Evolutionary conservation across 352 stramenopile genomes (phyloP).

Genomic region (Blastocystis sp.): DNA sequence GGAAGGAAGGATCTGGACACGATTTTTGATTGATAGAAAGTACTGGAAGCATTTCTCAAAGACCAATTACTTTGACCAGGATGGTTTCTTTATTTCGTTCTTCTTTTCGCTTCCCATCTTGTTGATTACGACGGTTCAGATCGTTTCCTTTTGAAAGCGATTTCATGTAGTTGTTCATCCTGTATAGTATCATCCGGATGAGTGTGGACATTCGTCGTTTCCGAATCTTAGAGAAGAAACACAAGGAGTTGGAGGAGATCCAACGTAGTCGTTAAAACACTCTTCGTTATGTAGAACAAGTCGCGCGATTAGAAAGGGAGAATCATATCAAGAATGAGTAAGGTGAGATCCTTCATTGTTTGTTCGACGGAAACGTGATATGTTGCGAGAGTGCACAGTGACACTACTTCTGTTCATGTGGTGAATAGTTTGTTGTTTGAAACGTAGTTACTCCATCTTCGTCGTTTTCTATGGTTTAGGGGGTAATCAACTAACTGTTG

Average conservation of each 20-base stretch:
- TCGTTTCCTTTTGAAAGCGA: background rate
- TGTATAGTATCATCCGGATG: background rate
- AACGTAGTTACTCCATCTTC: no score
- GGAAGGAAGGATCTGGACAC: background rate
- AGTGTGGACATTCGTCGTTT: background rate
- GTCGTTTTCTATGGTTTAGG: no score
- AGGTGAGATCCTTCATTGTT: no score
- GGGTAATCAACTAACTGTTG: no score
- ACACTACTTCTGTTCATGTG: no score
- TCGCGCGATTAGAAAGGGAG: background rate
- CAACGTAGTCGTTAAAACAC: background rate
- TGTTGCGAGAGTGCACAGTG: no score
- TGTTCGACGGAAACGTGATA: no score
- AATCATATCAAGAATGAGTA: no score
- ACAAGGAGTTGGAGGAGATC: constrained; percentile 11
- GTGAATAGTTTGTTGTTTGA: no score
- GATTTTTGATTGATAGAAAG: background rate
- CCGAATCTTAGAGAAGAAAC: background rate
- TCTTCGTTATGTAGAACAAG: background rate
- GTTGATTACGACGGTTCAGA: constrained; percentile 12
- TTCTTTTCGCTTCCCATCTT: constrained; percentile 25
- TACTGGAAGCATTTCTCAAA: constrained; percentile 29
- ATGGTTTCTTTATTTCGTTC: constrained; percentile 47
- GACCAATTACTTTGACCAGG: constrained; percentile 48
- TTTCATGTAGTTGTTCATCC: constrained; percentile 10